Evolutionary conservation across 257 asterid species (phyloP).

Genomic region (Asclepias syriaca): DNA sequence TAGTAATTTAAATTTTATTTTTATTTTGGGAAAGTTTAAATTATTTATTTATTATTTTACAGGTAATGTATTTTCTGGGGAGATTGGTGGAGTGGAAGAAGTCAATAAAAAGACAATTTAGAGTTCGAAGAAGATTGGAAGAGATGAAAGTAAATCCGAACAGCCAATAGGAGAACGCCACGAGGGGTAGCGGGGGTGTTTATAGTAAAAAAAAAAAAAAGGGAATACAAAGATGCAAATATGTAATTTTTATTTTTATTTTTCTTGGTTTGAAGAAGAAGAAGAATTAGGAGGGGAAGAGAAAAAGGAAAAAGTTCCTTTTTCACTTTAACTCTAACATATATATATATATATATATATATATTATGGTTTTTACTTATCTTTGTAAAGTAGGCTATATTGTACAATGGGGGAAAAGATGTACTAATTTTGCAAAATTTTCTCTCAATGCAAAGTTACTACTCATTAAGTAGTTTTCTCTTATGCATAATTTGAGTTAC

Average conservation of each 20-base stretch:
- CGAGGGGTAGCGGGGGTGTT: background rate
- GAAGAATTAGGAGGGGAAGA: slow-evolving; percentile 15
- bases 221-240: slow-evolving; percentile 12
- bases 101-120: slow-evolving; percentile 2
- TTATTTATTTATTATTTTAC: background rate
- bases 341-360: too few relatives aligned
- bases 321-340: slow-evolving; percentile 14
- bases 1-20: background rate
- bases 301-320: slow-evolving; percentile 11
- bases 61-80: slow-evolving; percentile 77
- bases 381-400: slow-evolving; percentile 31
- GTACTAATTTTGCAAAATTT: slow-evolving; percentile 23
- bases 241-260: slow-evolving; percentile 15
- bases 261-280: slow-evolving; percentile 9
- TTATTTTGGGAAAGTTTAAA: background rate
- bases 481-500: too few relatives aligned
- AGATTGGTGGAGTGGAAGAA: slow-evolving; percentile 70
- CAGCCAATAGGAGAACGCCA: slow-evolving; percentile 1
- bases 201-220: background rate
- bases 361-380: slow-evolving; percentile 9
- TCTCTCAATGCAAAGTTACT: slow-evolving; percentile 20
- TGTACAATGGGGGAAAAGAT: slow-evolving; percentile 17
- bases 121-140: slow-evolving; percentile 3
- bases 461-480: too few relatives aligned
- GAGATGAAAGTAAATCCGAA: slow-evolving; percentile 2